phyloP scores from a whole-genome alignment of 2,329 filamentous ascomycete species.

The Endoconidiophora laricicola region DNA sequence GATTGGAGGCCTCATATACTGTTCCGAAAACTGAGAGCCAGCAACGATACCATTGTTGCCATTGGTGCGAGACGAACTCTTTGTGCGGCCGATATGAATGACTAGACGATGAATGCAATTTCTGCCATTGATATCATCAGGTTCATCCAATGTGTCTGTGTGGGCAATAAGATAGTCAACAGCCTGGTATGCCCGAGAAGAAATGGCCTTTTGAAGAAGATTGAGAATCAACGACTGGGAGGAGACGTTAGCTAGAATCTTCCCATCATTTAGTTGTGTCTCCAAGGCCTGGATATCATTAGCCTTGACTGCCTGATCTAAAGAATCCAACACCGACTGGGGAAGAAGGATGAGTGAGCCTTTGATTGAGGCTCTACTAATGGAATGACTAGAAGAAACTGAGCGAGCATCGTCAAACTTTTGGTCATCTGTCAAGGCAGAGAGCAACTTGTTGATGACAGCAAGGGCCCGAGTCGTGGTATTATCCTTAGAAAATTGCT shows the following conservation, averaged over 20 bases:
- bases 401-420: conserved; percentile 54
- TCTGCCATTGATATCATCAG: conserved; percentile 82
- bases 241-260: conserved; percentile 30
- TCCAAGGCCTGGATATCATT: conserved; percentile 37
- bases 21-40: conserved; percentile 18
- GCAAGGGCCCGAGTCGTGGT: conserved; percentile 31
- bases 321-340: conserved; percentile 46
- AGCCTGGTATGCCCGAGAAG: conserved; percentile 48
- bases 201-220: conserved; percentile 61
- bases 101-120: conserved; percentile 89
- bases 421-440: conserved; percentile 51
- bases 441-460: conserved; percentile 83
- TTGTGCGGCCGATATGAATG: conserved; percentile 76
- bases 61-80: conserved; percentile 20
- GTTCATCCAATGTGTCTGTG: conserved; percentile 60
- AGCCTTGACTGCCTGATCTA: conserved; percentile 55
- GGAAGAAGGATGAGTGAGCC: conserved; percentile 54
- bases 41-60: conserved; percentile 10
- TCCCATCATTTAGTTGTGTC: conserved; percentile 15
- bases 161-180: conserved; percentile 55
- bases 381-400: conserved; percentile 55
- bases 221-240: conserved; percentile 60
- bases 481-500: conserved; percentile 65
- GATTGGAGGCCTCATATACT: conserved; percentile 54
- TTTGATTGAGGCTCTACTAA: conserved; percentile 62